A percentile compares a stretch with the other conserved stretches of the same genome.
These are phyloP conservation scores for Alternaria angustiovoidea DNA, from an alignment of 2,329 filamentous ascomycete species.

Conservation along the genomic window DNA sequence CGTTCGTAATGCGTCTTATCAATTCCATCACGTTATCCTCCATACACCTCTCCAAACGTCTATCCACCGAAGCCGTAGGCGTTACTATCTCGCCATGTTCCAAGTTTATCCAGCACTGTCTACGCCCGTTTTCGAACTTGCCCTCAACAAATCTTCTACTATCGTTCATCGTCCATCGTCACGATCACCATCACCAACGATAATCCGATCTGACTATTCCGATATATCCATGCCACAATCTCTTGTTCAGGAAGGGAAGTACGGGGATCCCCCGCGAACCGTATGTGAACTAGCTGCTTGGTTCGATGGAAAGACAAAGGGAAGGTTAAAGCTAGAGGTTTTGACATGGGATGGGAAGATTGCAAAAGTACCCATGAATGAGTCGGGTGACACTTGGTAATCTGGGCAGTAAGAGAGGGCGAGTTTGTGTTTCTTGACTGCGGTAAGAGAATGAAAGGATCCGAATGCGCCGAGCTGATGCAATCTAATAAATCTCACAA, in stretches of 20 bases:
- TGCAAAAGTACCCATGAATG: neutral
- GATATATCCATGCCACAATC: neutral
- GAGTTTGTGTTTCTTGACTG: too few relatives aligned
- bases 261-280: neutral
- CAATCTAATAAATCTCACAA: too few relatives aligned
- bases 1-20: too few relatives aligned
- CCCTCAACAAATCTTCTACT: neutral
- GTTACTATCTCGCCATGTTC: neutral
- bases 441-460: too few relatives aligned
- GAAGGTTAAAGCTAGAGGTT: neutral
- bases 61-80: neutral
- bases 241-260: neutral
- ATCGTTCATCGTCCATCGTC: neutral
- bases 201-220: neutral
- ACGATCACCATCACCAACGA: too few relatives aligned
- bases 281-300: neutral
- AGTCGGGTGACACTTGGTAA: neutral
- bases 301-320: neutral
- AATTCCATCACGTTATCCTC: too few relatives aligned
- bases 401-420: too few relatives aligned
- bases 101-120: neutral
- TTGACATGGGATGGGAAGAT: neutral
- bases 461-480: too few relatives aligned
- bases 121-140: accelerated
- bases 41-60: neutral